Evolutionary conservation across 208 protist genomes (phyloP).

Genomic region (Wallacemonas collosoma): DNA sequence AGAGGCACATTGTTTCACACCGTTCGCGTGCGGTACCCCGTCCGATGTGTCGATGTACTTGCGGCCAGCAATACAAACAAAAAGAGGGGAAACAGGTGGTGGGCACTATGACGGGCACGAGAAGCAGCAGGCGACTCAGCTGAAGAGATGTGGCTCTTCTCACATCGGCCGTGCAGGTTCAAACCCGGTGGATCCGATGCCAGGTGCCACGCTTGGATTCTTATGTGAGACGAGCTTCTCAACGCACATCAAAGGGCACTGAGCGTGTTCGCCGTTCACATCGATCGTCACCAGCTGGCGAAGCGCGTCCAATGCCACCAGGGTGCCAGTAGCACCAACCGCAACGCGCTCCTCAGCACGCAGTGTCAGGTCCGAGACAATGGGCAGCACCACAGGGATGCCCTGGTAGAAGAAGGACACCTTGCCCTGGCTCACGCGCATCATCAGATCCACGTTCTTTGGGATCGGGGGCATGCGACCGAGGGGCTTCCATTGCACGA

Average conservation of each 20-base stretch:
- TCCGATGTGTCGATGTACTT: no score
- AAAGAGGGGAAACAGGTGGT: no score
- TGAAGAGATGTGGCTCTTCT: no score
- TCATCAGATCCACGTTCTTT: conserved; percentile 4
- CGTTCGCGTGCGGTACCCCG: no score
- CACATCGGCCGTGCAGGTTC: no score
- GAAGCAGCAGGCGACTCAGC: no score
- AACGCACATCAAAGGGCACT: not conserved
- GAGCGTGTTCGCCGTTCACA: not conserved
- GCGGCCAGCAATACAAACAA: no score
- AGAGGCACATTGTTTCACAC: no score
- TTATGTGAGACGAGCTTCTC: no score
- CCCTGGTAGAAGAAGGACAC: conserved; percentile 10
- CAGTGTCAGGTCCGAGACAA: conserved; percentile 2
- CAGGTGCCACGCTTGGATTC: no score
- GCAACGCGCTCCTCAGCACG: not conserved
- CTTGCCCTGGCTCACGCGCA: conserved; percentile 8
- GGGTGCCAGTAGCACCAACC: not conserved
- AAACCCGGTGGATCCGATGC: no score
- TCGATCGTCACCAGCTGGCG: not conserved
- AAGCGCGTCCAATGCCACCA: not conserved
- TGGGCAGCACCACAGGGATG: not conserved
- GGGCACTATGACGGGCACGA: no score
- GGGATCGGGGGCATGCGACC: not conserved
- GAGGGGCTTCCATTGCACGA: not conserved